Evolutionary conservation across 306 rosid species (phyloP).

Genomic region (Cucurbita ficifolia): DNA sequence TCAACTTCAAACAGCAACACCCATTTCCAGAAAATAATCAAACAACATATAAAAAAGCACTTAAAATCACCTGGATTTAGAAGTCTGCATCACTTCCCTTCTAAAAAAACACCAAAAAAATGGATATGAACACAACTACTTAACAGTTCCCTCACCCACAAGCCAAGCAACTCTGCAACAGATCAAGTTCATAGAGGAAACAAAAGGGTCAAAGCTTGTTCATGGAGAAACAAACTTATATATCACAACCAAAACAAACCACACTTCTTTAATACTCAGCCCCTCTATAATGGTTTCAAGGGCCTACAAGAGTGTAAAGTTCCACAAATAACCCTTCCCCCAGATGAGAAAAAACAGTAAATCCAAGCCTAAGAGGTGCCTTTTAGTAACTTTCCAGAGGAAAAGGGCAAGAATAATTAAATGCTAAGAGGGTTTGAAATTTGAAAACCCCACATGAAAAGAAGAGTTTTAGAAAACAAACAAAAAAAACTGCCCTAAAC

Average conservation of each 20-base stretch:
- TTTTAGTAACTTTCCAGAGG: conserved; percentile 15
- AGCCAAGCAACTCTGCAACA: conserved; percentile 24
- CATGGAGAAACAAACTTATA: background rate
- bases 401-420: conserved; percentile 5
- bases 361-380: background rate
- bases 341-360: background rate
- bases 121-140: conserved; percentile 16
- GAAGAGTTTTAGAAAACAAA: background rate
- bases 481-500: background rate
- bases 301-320: conserved; percentile 6
- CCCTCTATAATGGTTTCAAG: conserved; percentile 4
- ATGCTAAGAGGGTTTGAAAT: conserved; percentile 16
- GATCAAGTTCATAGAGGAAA: conserved; percentile 37
- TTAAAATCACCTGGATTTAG: conserved; percentile 74
- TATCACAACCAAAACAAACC: background rate
- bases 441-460: conserved; percentile 7
- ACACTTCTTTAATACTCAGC: conserved; percentile 5
- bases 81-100: conserved; percentile 70
- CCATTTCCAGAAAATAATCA: background rate
- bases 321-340: conserved; percentile 6
- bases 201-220: conserved; percentile 38
- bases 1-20: background rate
- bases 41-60: background rate
- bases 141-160: conserved; percentile 65
- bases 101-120: conserved; percentile 9